Base-by-base conservation (phyloP, 2,329 filamentous ascomycete genomes). In the Microcyclospora pomicola region DNA sequence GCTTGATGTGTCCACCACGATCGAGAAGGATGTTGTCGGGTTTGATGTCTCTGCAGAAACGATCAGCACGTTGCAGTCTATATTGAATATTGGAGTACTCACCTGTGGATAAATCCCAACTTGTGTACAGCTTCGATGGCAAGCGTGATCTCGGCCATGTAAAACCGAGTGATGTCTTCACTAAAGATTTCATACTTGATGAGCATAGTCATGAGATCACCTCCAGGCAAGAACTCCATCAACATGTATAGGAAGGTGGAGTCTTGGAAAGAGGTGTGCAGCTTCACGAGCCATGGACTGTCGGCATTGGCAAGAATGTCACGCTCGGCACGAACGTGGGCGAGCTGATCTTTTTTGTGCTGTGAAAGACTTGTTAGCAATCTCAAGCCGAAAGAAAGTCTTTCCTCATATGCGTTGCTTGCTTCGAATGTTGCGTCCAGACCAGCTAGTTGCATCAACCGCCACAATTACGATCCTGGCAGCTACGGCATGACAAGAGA, bases 131-230 rank as follows among this genome's bases (percentile, higher is more conserved):
- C 91, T 58, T 98, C 91, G 49, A 98, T 96, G n/a, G 91, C 91
- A 56, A 96, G 73, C 15, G 94, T 84, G 52, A 96, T 88, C 62
- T 98, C 88, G 15, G 91, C 91, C 75, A 98, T 98, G 64, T 98
- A 98, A 64, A 98, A 98, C 13, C 91, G 78, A 24, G 91, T 98
- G 49, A 98, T 96, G 50, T 98, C 91, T 61, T 96, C 88, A 0
- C 86, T 93, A 62, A 98, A 98, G 60, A 98, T 95, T 61, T 98
- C 91, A 57, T 98, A 98, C 71, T 96, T 98, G 68, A 98, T 98
- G 50, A 98, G 71, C 91, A 98, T 98, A 3, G 91, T 98, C 91
- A 98, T 98, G 60, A 98, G 64, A 66, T 98, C 91, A 61, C 91
- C 91, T 61, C 91, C 91, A 6, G 91, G 91, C 61, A 98, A 73